Evolutionary conservation across 1,284 basidiomycete species (phyloP), one percentile per base, ranked within the genome.

Genomic region (Cerioporus squamosus): DNA sequence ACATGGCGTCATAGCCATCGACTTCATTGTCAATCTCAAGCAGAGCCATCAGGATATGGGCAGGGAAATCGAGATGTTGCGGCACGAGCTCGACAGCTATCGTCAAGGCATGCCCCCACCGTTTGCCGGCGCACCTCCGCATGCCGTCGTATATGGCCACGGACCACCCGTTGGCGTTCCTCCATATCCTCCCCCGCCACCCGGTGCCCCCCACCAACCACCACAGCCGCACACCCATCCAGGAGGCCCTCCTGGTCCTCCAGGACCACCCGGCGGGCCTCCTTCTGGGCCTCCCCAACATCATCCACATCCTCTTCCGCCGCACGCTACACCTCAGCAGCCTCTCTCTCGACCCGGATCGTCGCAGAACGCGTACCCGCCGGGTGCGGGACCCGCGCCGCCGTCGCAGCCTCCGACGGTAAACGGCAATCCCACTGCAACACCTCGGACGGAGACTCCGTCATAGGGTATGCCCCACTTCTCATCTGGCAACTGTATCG

Each of bases 11-110:
- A 54, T 44, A 95, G 94, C 95, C 24, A 93, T 96, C 71, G 94
- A 96, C 72, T 94, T 92, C 76, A 91, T 97, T 53, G 74, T 77
- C 26, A 84, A 86, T 51, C 74, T 96, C 64, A 95, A 95, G 72
- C 81, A 85, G 60, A 83, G 80, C 57, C 85, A 93, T 70, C 81
- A 86, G 67, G 89, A 92, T 42, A 86, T 93, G 85, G 77, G 79
- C 6, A 81, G 88, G 59, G 92, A 95, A 71, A 83, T 93, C 49
- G 92, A 94, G 43, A 80, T 86, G 72, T 75, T 94, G 60, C 81
- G 90, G 64, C 86, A 88, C 66, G 93, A 95, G 71, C 68, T 93
- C 50, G 88, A 91, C 44, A 75, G 77, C 46, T 70, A 83, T 58
- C 88, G 89, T 47, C 80, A 84, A 70, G 87, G 84, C 29, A 77